A percentile compares a stretch with the other conserved stretches of the same genome.
Conservation (phyloP, 768 basidiomycete species). For the Trametes villosa region DNA sequence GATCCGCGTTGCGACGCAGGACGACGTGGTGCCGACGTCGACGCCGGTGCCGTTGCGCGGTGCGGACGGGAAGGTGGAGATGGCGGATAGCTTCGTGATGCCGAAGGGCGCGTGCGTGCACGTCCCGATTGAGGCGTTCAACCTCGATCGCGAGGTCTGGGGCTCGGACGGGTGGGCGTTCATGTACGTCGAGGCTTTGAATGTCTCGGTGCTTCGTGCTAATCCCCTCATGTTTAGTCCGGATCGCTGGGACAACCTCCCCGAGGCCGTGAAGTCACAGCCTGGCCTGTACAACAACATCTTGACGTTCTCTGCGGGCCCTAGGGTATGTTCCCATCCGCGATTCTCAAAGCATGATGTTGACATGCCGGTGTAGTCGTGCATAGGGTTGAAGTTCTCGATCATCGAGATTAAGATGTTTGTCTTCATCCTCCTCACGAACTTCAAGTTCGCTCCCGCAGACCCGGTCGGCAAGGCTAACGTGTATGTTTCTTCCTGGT, state of each 20-base stretch:
- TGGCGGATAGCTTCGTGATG: conserved; percentile 50
- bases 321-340: conserved; percentile 56
- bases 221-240: conserved; percentile 49
- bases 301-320: conserved; percentile 80
- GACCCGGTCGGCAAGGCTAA: conserved; percentile 84
- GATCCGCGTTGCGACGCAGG: conserved; percentile 73
- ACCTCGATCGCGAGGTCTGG: conserved; percentile 78
- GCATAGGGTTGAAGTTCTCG: conserved; percentile 82
- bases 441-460: conserved; percentile 75
- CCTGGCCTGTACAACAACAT: conserved; percentile 77
- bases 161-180: conserved; percentile 84
- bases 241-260: conserved; percentile 79
- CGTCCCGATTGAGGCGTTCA: conserved; percentile 79
- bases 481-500: conserved; percentile 41
- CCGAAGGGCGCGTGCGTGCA: conserved; percentile 77
- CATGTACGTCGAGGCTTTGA: conserved; percentile 48
- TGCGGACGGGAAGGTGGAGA: conserved; percentile 49
- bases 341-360: neutral
- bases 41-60: conserved; percentile 55
- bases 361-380: conserved; percentile 53
- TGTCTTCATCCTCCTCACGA: conserved; percentile 67
- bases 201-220: neutral
- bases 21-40: conserved; percentile 77
- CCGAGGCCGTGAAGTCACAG: conserved; percentile 64
- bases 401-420: conserved; percentile 85